These are phyloP conservation scores for Venturia aucupariae DNA, from an alignment of 2,329 filamentous ascomycete genomes.

Conservation along the genomic window DNA sequence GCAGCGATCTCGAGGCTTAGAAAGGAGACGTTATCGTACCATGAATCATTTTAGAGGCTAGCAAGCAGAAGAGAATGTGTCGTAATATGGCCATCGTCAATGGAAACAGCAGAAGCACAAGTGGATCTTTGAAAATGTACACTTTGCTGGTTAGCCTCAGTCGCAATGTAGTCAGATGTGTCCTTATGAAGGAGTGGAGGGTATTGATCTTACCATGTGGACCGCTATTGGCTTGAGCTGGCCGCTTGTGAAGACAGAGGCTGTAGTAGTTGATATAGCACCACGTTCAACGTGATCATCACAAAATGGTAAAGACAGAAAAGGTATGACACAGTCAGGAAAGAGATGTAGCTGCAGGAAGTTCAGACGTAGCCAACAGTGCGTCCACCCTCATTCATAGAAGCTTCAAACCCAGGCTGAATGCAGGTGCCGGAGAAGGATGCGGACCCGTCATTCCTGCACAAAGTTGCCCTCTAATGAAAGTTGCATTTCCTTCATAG, in stretches of 20 bases:
- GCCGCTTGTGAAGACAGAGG: neutral
- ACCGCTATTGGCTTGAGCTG: neutral
- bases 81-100: neutral
- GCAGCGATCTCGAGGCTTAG: too few species aligned
- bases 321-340: neutral
- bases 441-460: neutral
- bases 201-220: neutral
- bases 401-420: neutral
- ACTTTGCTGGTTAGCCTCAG: neutral
- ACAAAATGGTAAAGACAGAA: neutral
- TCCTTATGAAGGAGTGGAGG: too few species aligned
- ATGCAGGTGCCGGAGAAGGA: neutral
- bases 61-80: neutral
- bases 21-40: neutral
- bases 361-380: neutral
- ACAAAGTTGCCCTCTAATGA: neutral
- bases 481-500: neutral
- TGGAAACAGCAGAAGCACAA: neutral
- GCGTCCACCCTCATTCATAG: neutral
- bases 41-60: neutral
- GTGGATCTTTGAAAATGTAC: neutral
- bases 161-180: neutral
- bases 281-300: neutral
- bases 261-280: neutral
- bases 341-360: neutral